Conservation (phyloP, 805 yeast genomes). For the Candida dajiaensis region DNA sequence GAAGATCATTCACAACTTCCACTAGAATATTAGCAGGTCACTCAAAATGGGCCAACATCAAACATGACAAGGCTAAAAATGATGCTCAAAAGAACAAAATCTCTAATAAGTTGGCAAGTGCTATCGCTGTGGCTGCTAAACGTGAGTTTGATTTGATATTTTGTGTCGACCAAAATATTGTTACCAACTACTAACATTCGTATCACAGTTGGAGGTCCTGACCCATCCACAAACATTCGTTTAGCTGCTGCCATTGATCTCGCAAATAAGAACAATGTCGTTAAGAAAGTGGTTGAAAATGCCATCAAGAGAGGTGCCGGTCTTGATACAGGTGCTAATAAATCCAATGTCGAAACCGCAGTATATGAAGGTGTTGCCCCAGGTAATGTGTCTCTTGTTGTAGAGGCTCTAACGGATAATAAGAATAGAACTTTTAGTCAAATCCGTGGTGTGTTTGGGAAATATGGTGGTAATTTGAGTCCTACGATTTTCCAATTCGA, state of each 20-base stretch:
- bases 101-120: conserved; percentile 64
- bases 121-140: conserved; percentile 71
- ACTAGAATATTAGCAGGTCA: conserved; percentile 50
- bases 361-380: conserved; percentile 90
- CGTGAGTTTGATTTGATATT: no score
- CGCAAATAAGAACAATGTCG: conserved; percentile 70
- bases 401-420: conserved; percentile 87
- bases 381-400: conserved; percentile 79
- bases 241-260: conserved; percentile 69
- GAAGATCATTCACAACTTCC: neutral
- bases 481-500: conserved; percentile 79
- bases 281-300: conserved; percentile 79
- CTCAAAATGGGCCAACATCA: conserved; percentile 92
- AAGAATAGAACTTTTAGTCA: conserved; percentile 74
- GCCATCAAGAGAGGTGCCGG: conserved; percentile 87
- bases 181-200: neutral
- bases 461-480: conserved; percentile 61
- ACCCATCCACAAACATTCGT: conserved; percentile 52
- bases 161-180: no score
- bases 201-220: conserved; percentile 51
- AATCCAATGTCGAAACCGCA: conserved; percentile 44
- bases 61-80: conserved; percentile 89
- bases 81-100: conserved; percentile 72
- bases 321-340: conserved; percentile 41
- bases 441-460: conserved; percentile 69